Percentiles rank a stretch among this genome's conserved stretches.
These are phyloP conservation scores for Fraxinus excelsior DNA, from an alignment of 257 asterid genomes.

Conservation along the genomic window DNA sequence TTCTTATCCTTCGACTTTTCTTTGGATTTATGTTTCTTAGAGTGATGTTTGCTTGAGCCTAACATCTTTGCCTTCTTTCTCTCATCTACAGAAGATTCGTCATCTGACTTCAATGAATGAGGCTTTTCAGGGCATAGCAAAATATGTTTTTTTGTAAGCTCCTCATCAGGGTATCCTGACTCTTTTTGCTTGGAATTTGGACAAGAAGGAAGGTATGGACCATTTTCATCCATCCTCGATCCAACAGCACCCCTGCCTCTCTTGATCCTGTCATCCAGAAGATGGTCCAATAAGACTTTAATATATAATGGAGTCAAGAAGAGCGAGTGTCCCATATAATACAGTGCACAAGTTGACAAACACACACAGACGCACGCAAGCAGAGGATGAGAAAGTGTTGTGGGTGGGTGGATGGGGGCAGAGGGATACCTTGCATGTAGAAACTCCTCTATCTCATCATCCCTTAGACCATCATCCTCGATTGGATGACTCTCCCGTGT, in stretches of 20 bases:
- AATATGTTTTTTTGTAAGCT: slow-evolving; percentile 35
- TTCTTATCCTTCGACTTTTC: slow-evolving; percentile 50
- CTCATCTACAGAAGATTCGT: slow-evolving; percentile 38
- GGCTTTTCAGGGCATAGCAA: slow-evolving; percentile 75
- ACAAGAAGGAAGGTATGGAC: slow-evolving; percentile 69
- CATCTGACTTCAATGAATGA: slow-evolving; percentile 42
- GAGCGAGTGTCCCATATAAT: not conserved
- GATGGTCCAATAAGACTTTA: not conserved
- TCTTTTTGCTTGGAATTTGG: slow-evolving; percentile 33
- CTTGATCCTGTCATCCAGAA: slow-evolving; percentile 50
- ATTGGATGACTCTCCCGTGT: slow-evolving; percentile 32
- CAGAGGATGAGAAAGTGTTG: not conserved
- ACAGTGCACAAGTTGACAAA: not conserved
- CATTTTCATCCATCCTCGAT: slow-evolving; percentile 94
- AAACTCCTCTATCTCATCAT: slow-evolving; percentile 77
- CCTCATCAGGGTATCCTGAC: slow-evolving; percentile 14
- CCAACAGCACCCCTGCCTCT: slow-evolving; percentile 95
- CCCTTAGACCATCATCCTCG: slow-evolving; percentile 68
- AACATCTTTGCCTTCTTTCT: slow-evolving; percentile 33
- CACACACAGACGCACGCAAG: not conserved
- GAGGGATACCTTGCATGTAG: slow-evolving; percentile 65
- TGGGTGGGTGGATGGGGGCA: not conserved
- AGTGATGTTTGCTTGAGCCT: slow-evolving; percentile 43
- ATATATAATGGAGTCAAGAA: not conserved
- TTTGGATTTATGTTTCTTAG: slow-evolving; percentile 60